A percentile compares a stretch with the other conserved stretches of the same genome.
These are phyloP conservation scores for Daldinia childiae DNA, from an alignment of 495 filamentous ascomycete species.

Conservation along the genomic window DNA sequence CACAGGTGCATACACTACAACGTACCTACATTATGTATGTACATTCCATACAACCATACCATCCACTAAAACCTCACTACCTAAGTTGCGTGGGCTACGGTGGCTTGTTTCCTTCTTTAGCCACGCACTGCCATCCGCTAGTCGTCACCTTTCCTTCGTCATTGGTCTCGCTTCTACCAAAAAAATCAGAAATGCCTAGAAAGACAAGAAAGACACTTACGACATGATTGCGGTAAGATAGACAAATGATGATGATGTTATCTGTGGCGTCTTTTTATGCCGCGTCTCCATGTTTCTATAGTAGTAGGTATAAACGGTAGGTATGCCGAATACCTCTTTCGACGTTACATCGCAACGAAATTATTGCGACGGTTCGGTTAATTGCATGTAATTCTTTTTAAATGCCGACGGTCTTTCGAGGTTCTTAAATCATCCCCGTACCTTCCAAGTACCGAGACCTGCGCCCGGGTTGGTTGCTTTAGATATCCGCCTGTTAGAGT, in stretches of 20 bases:
- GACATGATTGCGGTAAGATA: constrained; percentile 17
- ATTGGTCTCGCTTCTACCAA: constrained; percentile 17
- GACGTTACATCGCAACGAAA: constrained; percentile 5
- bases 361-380: not conserved
- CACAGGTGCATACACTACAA: constrained; percentile 27
- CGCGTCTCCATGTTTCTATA: too few relatives aligned
- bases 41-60: not conserved
- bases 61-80: not conserved
- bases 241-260: constrained; percentile 6
- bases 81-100: constrained; percentile 31
- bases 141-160: constrained; percentile 24
- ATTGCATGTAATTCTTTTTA: not conserved
- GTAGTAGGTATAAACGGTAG: too few relatives aligned
- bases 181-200: constrained; percentile 12
- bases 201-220: not conserved
- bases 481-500: not conserved
- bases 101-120: constrained; percentile 46
- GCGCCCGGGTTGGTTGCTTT: not conserved
- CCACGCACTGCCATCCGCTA: constrained; percentile 37
- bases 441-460: constrained; percentile 1
- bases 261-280: not conserved
- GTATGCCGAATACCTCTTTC: not conserved
- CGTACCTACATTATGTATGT: not conserved
- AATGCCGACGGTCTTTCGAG: not conserved
- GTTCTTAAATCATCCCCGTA: not conserved